A percentile compares a stretch with the other conserved stretches of the same genome.
phyloP scores from a whole-genome alignment of 2,329 filamentous ascomycete genomes.

The Escovopsis sp. region DNA sequence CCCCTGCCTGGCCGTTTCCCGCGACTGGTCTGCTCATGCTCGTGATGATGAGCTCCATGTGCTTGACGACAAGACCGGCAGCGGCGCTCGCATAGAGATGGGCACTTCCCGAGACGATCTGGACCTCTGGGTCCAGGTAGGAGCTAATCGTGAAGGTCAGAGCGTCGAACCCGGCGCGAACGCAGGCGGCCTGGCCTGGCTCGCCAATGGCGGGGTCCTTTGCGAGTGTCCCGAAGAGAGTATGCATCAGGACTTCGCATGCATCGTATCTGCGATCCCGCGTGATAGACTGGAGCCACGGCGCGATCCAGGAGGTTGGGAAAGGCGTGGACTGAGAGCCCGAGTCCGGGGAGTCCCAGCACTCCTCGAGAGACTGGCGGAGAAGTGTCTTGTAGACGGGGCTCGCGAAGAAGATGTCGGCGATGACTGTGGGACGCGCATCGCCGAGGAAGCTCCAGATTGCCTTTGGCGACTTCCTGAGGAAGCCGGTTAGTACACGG shows the following conservation, averaged over 20 bases:
- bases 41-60: constrained; percentile 43
- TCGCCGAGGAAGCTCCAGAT: constrained; percentile 84
- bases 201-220: constrained; percentile 38
- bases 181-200: constrained; percentile 45
- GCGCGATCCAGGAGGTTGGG: constrained; percentile 63
- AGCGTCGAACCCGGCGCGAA: constrained; percentile 48
- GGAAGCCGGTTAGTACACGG: constrained; percentile 52
- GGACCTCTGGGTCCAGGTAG: constrained; percentile 33
- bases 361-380: constrained; percentile 39
- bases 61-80: constrained; percentile 49
- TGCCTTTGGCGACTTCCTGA: constrained; percentile 61
- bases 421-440: constrained; percentile 63
- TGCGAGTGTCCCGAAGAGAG: constrained; percentile 53
- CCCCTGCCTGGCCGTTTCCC: constrained; percentile 10
- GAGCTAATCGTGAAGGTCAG: constrained; percentile 42
- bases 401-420: constrained; percentile 72
- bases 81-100: constrained; percentile 50
- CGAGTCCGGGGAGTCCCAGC: constrained; percentile 19
- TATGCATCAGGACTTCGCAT: constrained; percentile 62
- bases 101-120: constrained; percentile 35
- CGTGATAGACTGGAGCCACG: constrained; percentile 65
- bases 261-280: constrained; percentile 63
- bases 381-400: constrained; percentile 50
- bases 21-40: constrained; percentile 15
- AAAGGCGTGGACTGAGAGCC: constrained; percentile 38